Base-by-base conservation (phyloP, 1,284 basidiomycete species). In the Naganishia albida region DNA sequence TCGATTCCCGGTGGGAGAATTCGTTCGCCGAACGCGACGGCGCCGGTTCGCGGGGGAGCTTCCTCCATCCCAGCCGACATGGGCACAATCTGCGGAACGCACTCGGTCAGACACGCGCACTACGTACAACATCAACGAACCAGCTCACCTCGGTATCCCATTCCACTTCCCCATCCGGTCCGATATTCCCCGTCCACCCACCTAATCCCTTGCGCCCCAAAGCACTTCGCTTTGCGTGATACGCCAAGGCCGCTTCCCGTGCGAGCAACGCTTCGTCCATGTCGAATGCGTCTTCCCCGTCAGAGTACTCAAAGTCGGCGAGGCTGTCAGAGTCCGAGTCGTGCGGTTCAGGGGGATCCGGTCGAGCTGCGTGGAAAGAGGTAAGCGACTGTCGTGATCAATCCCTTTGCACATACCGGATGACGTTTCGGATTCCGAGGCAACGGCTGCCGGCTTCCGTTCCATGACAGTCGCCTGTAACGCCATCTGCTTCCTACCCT, bases 161-260 rank as follows among this genome's bases (percentile, higher is more conserved):
- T 26, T 66, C 64, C 6, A 62, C 52, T 34, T 66, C 55, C 23
- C 64, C 64, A 56, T 66, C 64, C 6, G 51, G 38, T 23, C 50
- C 59, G 16, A 65, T 52, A 3, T 18, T 38, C 18, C 67, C 67
- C 15, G 67, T 68, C 67, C 67, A 68, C n/a, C 67, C 67, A 8
- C 67, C 67, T 12, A 68, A 51, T 4, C 63, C 67, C 38, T 53
- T 63, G 12, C 67, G 50, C 12, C 67, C 67, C 20, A 68, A 38
- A 28, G 53, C 49, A n/a, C 56, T 57, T 12, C 67, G 57, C 51
- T 68, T 68, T 16, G 59, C 51, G 53, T 68, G 67, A 43, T 68
- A 68, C 25, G 63, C 67, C 42, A 68, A 56, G 4, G 67, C 67
- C 26, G 67, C 67, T 43, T 68, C 67, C 28, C 67, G 48, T 2